phyloP scores from a whole-genome alignment of 176 grass and related monocot genomes.

The Rhynchospora breviuscula region DNA sequence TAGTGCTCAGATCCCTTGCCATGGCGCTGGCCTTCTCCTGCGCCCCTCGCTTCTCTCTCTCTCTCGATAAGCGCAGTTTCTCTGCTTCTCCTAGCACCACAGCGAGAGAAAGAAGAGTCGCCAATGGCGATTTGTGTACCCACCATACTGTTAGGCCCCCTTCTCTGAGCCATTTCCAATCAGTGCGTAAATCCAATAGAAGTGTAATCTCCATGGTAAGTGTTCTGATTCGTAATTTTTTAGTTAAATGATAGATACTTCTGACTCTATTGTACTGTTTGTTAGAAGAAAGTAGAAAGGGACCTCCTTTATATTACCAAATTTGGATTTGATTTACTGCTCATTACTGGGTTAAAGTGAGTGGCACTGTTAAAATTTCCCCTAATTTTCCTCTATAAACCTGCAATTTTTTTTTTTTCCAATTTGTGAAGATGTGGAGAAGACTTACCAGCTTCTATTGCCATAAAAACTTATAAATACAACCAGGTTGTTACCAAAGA shows the following conservation, averaged over 20 bases:
- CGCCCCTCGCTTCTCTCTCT: neutral
- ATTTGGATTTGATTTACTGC: neutral
- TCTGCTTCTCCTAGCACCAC: neutral
- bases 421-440: too few species aligned
- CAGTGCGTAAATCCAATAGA: conserved; percentile 12
- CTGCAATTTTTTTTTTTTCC: too few species aligned
- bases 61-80: neutral
- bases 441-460: too few species aligned
- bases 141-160: neutral
- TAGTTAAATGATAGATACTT: neutral
- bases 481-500: too few species aligned
- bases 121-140: neutral
- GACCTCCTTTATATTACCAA: neutral
- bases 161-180: neutral
- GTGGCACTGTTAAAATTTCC: neutral
- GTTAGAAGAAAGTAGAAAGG: neutral
- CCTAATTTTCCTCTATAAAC: too few species aligned
- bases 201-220: conserved; percentile 1
- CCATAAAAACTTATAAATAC: too few species aligned
- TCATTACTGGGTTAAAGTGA: neutral
- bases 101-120: neutral
- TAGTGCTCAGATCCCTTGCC: neutral
- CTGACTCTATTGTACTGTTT: neutral
- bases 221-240: neutral
- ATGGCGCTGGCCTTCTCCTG: conserved; percentile 21